phyloP scores from a whole-genome alignment of 352 stramenopile species.

The Stephanocyclus meneghinianus region DNA sequence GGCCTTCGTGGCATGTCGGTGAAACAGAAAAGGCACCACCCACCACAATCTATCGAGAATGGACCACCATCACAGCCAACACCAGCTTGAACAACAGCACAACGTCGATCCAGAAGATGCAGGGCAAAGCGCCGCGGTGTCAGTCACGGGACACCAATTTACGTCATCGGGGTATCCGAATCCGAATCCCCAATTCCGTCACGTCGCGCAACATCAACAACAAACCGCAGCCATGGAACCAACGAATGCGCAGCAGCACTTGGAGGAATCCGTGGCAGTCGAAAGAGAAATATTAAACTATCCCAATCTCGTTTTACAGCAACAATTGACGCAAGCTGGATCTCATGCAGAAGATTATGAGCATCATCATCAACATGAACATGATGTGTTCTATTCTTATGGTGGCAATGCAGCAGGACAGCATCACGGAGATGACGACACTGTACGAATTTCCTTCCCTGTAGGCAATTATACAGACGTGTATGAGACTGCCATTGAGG shows the following conservation, averaged over 20 bases:
- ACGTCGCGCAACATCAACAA: too few relatives aligned
- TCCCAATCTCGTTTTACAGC: neutral
- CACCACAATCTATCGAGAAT: neutral
- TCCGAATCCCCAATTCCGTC: too few relatives aligned
- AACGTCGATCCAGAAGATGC: neutral
- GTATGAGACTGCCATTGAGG: constrained; percentile 10
- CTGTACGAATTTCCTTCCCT: neutral
- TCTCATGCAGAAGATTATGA: constrained; percentile 4
- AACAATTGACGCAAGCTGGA: neutral
- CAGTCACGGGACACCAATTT: neutral
- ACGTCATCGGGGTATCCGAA: neutral
- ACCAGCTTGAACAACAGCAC: too few relatives aligned
- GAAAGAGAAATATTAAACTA: constrained; percentile 1
- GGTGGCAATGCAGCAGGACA: neutral
- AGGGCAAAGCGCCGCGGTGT: neutral
- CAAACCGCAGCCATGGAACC: too few relatives aligned
- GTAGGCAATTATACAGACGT: neutral
- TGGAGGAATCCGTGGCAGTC: neutral
- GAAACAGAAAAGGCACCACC: neutral
- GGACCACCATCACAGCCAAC: neutral
- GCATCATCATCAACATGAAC: constrained; percentile 11
- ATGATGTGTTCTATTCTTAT: neutral
- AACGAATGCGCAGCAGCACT: too few relatives aligned
- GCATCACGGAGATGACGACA: too few relatives aligned
- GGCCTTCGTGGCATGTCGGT: too few relatives aligned